phyloP scores from a whole-genome alignment of 1,284 basidiomycete species.

The Moesziomyces globuligerus region DNA sequence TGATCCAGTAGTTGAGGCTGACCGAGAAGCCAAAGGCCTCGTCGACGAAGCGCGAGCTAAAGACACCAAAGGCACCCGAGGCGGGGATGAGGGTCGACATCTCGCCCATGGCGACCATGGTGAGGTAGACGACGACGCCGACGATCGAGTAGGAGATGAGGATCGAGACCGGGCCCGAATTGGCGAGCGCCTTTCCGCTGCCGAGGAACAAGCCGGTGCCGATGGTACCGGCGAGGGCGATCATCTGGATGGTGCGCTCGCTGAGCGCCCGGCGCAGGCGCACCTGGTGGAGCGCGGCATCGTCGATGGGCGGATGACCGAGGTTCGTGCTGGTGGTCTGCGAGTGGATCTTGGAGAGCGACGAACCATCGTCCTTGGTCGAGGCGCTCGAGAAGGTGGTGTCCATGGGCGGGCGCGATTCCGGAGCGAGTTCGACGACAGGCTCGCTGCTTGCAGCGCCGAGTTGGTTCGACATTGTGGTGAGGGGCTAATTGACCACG shows the following conservation, averaged over 20 bases:
- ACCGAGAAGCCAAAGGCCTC: slow-evolving; percentile 35
- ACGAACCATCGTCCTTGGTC: slow-evolving; percentile 1
- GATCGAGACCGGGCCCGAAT: slow-evolving; percentile 70
- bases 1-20: slow-evolving; percentile 47
- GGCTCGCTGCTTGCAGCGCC: slow-evolving; percentile 10
- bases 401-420: slow-evolving; percentile 12
- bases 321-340: slow-evolving; percentile 10
- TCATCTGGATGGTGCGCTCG: slow-evolving; percentile 67
- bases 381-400: slow-evolving; percentile 3
- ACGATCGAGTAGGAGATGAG: slow-evolving; percentile 64
- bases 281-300: slow-evolving; percentile 28
- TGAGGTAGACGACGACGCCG: slow-evolving; percentile 66
- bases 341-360: slow-evolving; percentile 16
- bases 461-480: slow-evolving; percentile 17
- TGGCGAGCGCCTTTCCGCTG: slow-evolving; percentile 69
- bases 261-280: slow-evolving; percentile 52
- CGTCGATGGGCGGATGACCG: slow-evolving; percentile 13
- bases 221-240: slow-evolving; percentile 72
- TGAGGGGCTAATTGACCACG: too few species aligned
- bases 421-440: slow-evolving; percentile 16
- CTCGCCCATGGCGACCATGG: slow-evolving; percentile 66
- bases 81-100: slow-evolving; percentile 55
- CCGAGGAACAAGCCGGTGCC: slow-evolving; percentile 71
- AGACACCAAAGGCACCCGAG: slow-evolving; percentile 59
- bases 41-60: slow-evolving; percentile 58